Base-by-base conservation (phyloP, 1,284 basidiomycete genomes). In the Sanghuangporus weigelae region DNA sequence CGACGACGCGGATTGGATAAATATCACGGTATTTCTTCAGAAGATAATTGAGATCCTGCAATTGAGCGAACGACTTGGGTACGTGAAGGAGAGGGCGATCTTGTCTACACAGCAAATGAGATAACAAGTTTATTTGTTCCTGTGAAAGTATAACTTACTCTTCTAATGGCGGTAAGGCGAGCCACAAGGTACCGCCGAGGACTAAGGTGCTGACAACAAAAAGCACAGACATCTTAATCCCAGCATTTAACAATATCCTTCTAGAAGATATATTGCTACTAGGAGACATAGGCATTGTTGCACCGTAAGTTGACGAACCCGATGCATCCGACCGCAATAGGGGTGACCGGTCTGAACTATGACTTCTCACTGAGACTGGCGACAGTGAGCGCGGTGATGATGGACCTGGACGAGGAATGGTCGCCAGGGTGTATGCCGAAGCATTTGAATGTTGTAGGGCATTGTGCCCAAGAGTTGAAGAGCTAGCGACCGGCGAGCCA, bases 21-120 rank as follows among this genome's bases (percentile, higher is more conserved):
- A 92, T 88, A 68, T 89, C 85, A 55, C 92, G 84, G 75, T 95
- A 95, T 73, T 95, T 95, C 79, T 95, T 95, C 65, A 96, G 81
- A 14, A 96, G 80, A 1, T 74, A 74, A 70, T 95, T 95, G 61
- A 96, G 81, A 7, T 84, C 87, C 72, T 95, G 87, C 7, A 96
- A 81, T 72, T 95, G 86, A 16, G 79, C 80, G 69, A 96, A 96
- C 1, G 89, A 92, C 72, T 89, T 90, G 6, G 93, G 93, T 66
- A 96, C 84, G 68, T 85, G 87, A 36, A 96, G 78, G 48, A 83
- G 73, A 0, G 84, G 84, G 36, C 88, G 84, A 77, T 96, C 93
- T 58, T 80, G 82, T 53, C 92, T 93, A 69, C 16, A 46, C 16
- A 26, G 64, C 39, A 62, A 44, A 19, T 38, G 35, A 35, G 54